Conservation (phyloP, 148 eudicot species). For the Camellia lanceoleosa region DNA sequence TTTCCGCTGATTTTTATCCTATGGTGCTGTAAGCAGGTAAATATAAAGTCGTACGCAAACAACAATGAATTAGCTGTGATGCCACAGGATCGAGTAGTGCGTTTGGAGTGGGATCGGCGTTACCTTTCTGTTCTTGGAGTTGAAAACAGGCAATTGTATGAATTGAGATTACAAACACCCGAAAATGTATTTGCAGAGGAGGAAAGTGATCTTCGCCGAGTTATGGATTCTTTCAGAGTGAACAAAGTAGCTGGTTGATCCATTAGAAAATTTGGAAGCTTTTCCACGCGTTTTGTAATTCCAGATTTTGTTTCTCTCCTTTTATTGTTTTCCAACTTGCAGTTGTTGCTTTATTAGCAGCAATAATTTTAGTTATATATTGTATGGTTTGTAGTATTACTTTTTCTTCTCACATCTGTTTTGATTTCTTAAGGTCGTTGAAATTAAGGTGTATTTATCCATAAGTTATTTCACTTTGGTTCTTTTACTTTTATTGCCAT, state of each 20-base stretch:
- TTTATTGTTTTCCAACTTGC: neutral
- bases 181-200: constrained; percentile 74
- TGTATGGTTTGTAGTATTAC: neutral
- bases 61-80: constrained; percentile 94
- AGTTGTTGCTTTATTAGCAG: neutral
- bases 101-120: constrained; percentile 86
- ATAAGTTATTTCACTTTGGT: neutral
- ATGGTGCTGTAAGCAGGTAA: constrained; percentile 46
- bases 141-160: constrained; percentile 83
- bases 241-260: constrained; percentile 62
- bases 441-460: neutral
- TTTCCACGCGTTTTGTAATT: neutral
- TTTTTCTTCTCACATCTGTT: neutral
- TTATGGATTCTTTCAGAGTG: constrained; percentile 86
- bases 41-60: constrained; percentile 92
- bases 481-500: neutral
- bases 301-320: neutral
- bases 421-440: neutral
- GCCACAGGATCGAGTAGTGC: constrained; percentile 81
- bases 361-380: neutral
- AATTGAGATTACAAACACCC: constrained; percentile 77
- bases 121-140: constrained; percentile 95
- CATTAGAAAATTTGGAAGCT: neutral
- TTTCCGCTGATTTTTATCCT: constrained; percentile 1
- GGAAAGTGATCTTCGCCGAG: constrained; percentile 71